Evolutionary conservation across 257 asterid genomes (phyloP).

Genomic region (Capsicum pubescens): DNA sequence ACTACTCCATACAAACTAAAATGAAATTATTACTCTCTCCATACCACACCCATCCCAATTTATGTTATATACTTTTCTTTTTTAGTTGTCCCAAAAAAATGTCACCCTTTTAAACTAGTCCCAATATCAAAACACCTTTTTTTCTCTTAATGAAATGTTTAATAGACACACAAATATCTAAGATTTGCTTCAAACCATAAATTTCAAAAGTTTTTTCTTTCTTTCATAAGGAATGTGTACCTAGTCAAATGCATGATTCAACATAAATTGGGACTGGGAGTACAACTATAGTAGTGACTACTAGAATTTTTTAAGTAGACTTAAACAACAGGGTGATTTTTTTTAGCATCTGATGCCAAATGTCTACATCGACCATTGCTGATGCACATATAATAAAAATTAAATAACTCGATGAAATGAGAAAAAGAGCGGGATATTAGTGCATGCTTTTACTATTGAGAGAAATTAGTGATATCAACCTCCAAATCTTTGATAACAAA

Average conservation of each 20-base stretch:
- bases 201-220: not conserved
- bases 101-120: no score
- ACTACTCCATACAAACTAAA: not conserved
- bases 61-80: not conserved
- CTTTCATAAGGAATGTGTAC: not conserved
- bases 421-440: slow-evolving; percentile 28
- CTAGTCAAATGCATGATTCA: not conserved
- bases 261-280: not conserved
- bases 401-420: not conserved
- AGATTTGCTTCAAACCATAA: not conserved
- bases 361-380: not conserved
- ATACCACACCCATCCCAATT: no score
- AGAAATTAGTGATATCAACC: slow-evolving; percentile 76
- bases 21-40: not conserved
- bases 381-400: not conserved
- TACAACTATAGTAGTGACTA: not conserved
- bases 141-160: not conserved
- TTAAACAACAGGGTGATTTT: not conserved
- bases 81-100: not conserved
- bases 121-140: not conserved
- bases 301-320: not conserved
- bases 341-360: not conserved
- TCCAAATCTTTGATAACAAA: slow-evolving; percentile 81
- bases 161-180: not conserved
- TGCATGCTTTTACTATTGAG: slow-evolving; percentile 68